Base-by-base conservation (phyloP, 1,139 yeast species). In the Yamadazyma sp. region DNA sequence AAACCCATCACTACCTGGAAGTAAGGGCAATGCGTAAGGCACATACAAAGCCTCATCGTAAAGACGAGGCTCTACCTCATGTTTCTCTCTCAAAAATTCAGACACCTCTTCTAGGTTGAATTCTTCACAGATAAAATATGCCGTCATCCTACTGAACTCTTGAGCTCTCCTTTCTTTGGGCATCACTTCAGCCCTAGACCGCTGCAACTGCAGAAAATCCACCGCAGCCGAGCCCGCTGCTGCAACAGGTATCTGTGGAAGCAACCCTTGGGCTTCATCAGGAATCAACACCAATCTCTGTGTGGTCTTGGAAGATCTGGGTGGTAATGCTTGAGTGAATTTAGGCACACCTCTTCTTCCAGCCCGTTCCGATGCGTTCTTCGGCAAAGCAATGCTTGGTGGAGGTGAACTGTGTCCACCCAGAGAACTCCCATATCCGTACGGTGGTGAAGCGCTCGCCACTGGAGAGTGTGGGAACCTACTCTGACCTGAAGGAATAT, bases 1-100 rank as follows among this genome's bases (percentile, higher is more conserved):
- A 48, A 78, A 84, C 0, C 95, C 96, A 48, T 86, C 91, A 38
- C 77, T 79, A 1, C 98, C 98, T 0, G 96, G 95, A 3, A 89
- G 66, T 25, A 92, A 66, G 0, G 98, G 98, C 34, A 92, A 67
- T 17, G 89, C 77, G 54, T 92, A 92, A 0, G 96, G 96, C 2
- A 88, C 92, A 56, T 89, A 92, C 24, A 92, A 64, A 5, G 91
- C 95, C 53, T 91, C 98, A 58, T 91, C 97, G 53, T 91, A 91
- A 20, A 86, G 59, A 44, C 97, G 67, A 1, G 97, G 96, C 17
- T 87, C 77, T 2, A 89, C 95, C 53, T 83, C 83, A 59, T 91
- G 98, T 39, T 83, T 73, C 12, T 75, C 71, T 33, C 76, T 69
- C 32, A 91, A 62, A 53, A 87, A 91, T 39, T 75, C 73, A 1